A percentile compares a stretch with the other conserved stretches of the same genome.
These are phyloP conservation scores for Hura crepitans DNA, from an alignment of 441 rosid genomes.

Conservation along the genomic window DNA sequence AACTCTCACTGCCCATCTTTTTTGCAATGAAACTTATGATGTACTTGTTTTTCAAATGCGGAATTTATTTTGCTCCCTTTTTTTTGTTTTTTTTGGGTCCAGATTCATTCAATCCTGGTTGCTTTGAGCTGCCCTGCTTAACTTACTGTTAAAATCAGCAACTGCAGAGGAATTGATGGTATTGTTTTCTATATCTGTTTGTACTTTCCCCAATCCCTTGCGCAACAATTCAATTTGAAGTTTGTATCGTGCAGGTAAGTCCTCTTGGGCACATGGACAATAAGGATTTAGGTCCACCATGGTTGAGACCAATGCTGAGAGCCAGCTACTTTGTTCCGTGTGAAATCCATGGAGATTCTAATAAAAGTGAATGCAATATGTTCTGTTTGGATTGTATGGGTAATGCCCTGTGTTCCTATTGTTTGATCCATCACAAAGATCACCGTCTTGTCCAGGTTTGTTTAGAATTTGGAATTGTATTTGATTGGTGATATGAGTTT, in stretches of 20 bases:
- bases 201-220: not conserved
- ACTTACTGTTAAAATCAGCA: not conserved
- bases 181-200: not conserved
- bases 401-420: conserved; percentile 61
- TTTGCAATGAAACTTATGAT: no score
- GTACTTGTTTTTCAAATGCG: no score
- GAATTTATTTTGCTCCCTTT: no score
- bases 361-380: conserved; percentile 77
- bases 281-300: conserved; percentile 51
- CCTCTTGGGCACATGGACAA: conserved; percentile 31
- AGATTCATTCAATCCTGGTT: conserved; percentile 1
- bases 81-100: not conserved
- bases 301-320: conserved; percentile 64
- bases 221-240: not conserved
- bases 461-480: not conserved
- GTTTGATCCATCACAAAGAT: conserved; percentile 49
- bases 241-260: conserved; percentile 33
- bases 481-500: not conserved
- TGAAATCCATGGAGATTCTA: conserved; percentile 45
- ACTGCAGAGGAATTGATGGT: conserved; percentile 20
- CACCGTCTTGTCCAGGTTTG: conserved; percentile 67
- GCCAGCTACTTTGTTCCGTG: conserved; percentile 65
- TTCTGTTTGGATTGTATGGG: conserved; percentile 70
- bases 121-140: not conserved
- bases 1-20: no score